Evolutionary conservation across 2,329 filamentous ascomycete genomes (phyloP).

Genomic region (Raffaelea ambrosiae): DNA sequence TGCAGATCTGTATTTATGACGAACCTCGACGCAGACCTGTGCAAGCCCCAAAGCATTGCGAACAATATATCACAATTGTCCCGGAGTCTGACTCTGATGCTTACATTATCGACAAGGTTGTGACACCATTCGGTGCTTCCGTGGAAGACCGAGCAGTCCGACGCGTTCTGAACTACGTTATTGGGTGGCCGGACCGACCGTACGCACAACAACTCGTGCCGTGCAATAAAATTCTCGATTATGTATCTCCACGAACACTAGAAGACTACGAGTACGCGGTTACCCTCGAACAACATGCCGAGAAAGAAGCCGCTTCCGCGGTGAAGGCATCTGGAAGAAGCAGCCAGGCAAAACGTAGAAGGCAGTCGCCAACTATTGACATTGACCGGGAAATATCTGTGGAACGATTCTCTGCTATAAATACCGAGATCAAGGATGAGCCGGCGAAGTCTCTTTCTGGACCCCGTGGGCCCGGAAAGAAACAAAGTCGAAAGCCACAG

Average conservation of each 20-base stretch:
- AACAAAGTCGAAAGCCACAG: too few relatives aligned
- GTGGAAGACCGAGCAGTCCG: slow-evolving; percentile 16
- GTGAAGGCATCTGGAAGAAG: background rate
- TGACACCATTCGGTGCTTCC: slow-evolving; percentile 27
- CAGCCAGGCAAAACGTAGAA: too few relatives aligned
- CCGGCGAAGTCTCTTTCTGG: too few relatives aligned
- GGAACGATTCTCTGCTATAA: too few relatives aligned
- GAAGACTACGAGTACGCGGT: slow-evolving; percentile 48
- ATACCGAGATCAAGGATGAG: too few relatives aligned
- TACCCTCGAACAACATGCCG: slow-evolving; percentile 23
- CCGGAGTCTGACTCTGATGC: slow-evolving; percentile 44
- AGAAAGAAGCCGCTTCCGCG: background rate
- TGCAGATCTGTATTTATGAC: slow-evolving; percentile 24
- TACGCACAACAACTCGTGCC: slow-evolving; percentile 34
- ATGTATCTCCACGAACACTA: slow-evolving; percentile 46
- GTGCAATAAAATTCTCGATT: slow-evolving; percentile 42
- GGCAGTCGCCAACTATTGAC: too few relatives aligned
- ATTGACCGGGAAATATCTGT: too few relatives aligned
- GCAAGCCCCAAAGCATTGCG: slow-evolving; percentile 33
- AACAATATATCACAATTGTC: slow-evolving; percentile 37
- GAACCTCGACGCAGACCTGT: slow-evolving; percentile 26
- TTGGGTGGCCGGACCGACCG: slow-evolving; percentile 46
- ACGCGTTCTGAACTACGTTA: slow-evolving; percentile 42
- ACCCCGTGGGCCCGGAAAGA: too few relatives aligned
- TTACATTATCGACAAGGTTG: slow-evolving; percentile 47